Evolutionary conservation across 106 monocot genomes (phyloP).

Genomic region (Allium fistulosum): DNA sequence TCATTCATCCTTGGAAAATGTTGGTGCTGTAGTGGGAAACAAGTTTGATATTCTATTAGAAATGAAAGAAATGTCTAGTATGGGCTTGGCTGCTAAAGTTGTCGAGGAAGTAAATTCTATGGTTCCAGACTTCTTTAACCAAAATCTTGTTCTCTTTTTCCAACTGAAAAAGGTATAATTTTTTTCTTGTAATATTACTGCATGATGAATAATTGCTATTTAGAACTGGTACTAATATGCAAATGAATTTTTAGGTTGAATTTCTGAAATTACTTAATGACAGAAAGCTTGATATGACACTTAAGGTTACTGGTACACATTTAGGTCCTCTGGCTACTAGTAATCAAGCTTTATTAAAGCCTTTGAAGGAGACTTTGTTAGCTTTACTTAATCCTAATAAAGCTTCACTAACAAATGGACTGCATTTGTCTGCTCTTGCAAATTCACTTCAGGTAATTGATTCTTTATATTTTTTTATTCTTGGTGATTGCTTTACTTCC

Average conservation of each 20-base stretch:
- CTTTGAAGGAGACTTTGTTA: conserved; percentile 89
- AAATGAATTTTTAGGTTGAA: conserved; percentile 51
- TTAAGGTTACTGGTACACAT: conserved; percentile 74
- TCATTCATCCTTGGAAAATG: conserved; percentile 30
- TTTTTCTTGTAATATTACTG: background rate
- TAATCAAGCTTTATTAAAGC: conserved; percentile 58
- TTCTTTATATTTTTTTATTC: no score
- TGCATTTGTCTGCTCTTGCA: conserved; percentile 45
- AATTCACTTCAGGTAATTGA: conserved; percentile 67
- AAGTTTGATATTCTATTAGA: conserved; percentile 77
- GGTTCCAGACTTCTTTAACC: conserved; percentile 81
- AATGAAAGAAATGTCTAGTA: conserved; percentile 66
- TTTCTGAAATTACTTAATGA: conserved; percentile 72
- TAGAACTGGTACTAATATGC: background rate
- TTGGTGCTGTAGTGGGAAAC: conserved; percentile 18
- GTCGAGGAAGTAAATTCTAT: conserved; percentile 83
- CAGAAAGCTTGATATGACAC: conserved; percentile 51
- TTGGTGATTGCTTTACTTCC: no score
- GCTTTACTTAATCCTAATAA: conserved; percentile 51
- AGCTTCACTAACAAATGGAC: conserved; percentile 33
- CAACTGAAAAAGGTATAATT: conserved; percentile 80
- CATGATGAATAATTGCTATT: background rate
- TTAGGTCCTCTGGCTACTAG: conserved; percentile 78
- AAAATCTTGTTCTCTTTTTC: conserved; percentile 69
- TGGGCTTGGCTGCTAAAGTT: conserved; percentile 81